These are phyloP conservation scores for Ilyonectria sp. DNA, from an alignment of 2,329 filamentous ascomycete genomes.

Conservation along the genomic window DNA sequence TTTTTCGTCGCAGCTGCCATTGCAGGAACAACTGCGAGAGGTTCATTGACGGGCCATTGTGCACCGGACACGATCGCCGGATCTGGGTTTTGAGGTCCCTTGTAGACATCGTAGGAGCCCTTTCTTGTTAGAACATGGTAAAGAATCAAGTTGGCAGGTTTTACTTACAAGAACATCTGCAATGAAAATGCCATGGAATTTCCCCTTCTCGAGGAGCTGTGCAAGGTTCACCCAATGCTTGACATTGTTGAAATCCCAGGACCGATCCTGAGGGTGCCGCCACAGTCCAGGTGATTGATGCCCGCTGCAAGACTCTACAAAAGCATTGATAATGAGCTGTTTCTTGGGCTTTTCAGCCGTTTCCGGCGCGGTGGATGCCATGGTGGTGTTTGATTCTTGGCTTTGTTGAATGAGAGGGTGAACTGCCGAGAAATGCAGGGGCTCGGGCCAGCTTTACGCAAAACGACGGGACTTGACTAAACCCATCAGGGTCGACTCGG, in stretches of 20 bases:
- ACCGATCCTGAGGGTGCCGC: constrained; percentile 76
- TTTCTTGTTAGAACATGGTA: constrained; percentile 10
- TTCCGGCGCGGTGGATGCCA: constrained; percentile 14
- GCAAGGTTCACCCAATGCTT: constrained; percentile 72
- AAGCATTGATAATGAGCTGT: constrained; percentile 60
- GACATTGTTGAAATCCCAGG: constrained; percentile 72
- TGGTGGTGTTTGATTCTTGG: not conserved
- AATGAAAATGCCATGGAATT: constrained; percentile 78
- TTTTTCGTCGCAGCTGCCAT: constrained; percentile 78
- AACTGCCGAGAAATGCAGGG: constrained; percentile 11
- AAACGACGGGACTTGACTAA: not conserved
- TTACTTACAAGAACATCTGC: constrained; percentile 67
- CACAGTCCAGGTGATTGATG: constrained; percentile 65
- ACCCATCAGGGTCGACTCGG: not conserved
- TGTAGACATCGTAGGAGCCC: constrained; percentile 80
- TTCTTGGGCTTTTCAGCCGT: constrained; percentile 50
- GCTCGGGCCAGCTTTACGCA: constrained; percentile 14
- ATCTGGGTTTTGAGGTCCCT: constrained; percentile 64
- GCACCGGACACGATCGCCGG: constrained; percentile 74
- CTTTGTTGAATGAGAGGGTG: not conserved
- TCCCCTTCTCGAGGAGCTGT: constrained; percentile 57
- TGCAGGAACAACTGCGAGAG: constrained; percentile 71
- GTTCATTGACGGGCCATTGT: constrained; percentile 82
- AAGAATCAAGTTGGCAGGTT: not conserved
- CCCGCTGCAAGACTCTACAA: constrained; percentile 58